Conservation (phyloP, 768 basidiomycete species). For the Leccinum uliginosum region DNA sequence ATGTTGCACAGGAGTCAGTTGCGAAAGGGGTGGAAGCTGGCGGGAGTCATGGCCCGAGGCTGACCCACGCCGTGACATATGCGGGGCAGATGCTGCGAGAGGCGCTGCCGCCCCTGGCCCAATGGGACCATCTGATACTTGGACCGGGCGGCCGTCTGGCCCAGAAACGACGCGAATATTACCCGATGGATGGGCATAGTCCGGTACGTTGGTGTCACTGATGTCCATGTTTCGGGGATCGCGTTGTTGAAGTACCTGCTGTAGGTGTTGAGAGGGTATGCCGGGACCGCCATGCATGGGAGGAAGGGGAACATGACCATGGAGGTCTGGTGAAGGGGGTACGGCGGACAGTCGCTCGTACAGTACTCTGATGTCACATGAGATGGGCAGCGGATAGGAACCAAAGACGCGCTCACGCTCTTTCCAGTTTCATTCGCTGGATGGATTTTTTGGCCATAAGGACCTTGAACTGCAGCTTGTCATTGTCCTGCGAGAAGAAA, state of each 20-base stretch:
- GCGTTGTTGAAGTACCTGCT: constrained; percentile 27
- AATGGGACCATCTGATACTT: constrained; percentile 46
- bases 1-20: constrained; percentile 43
- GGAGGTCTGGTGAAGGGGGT: constrained; percentile 51
- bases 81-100: constrained; percentile 35
- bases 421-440: constrained; percentile 81
- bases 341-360: constrained; percentile 71
- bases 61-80: constrained; percentile 42
- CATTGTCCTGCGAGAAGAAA: constrained; percentile 63
- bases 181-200: constrained; percentile 48
- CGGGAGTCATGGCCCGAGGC: constrained; percentile 42
- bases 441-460: constrained; percentile 77
- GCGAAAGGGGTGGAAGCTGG: constrained; percentile 47
- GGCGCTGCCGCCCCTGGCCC: constrained; percentile 38
- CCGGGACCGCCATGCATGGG: constrained; percentile 33
- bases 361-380: constrained; percentile 48
- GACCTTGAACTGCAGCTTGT: constrained; percentile 80
- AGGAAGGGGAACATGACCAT: constrained; percentile 36
- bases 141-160: constrained; percentile 47
- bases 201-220: constrained; percentile 45
- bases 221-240: constrained; percentile 40
- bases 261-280: constrained; percentile 32
- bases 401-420: constrained; percentile 60
- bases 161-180: constrained; percentile 43
- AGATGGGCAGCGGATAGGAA: constrained; percentile 22